Conservation (phyloP, 192 early-diverging fungal genomes). For the Rhizophagus sp. region DNA sequence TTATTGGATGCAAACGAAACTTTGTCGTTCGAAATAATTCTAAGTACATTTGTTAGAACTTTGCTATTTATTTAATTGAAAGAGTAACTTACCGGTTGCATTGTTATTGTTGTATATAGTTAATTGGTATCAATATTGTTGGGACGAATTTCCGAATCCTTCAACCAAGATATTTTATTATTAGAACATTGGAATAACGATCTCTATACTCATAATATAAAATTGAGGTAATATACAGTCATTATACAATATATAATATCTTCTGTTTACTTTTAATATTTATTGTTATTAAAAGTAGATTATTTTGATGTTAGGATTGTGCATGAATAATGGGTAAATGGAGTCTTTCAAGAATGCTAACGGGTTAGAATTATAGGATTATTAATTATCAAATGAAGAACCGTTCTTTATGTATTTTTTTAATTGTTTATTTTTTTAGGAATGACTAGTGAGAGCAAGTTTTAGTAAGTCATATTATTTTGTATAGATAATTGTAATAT, state of each 20-base stretch:
- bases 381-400: conserved; percentile 16
- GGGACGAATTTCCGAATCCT: not conserved
- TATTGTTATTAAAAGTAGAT: not conserved
- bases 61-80: not conserved
- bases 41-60: not conserved
- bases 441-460: not conserved
- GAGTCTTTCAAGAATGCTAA: not conserved
- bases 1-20: not conserved
- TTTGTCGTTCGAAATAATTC: not conserved
- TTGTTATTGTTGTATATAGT: not conserved
- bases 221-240: not conserved
- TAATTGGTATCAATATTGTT: conserved; percentile 13
- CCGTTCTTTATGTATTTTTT: not conserved
- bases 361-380: conserved; percentile 5
- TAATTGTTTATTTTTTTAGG: not conserved
- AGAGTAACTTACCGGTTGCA: too few species aligned
- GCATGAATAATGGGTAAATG: not conserved
- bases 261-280: not conserved
- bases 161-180: not conserved
- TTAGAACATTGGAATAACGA: not conserved
- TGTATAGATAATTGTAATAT: not conserved
- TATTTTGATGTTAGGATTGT: not conserved
- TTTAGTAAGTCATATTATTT: not conserved
- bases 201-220: not conserved
- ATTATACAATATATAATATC: not conserved